Evolutionary conservation across 1,139 yeast species (phyloP).

Genomic region (Pichia inconspicua): DNA sequence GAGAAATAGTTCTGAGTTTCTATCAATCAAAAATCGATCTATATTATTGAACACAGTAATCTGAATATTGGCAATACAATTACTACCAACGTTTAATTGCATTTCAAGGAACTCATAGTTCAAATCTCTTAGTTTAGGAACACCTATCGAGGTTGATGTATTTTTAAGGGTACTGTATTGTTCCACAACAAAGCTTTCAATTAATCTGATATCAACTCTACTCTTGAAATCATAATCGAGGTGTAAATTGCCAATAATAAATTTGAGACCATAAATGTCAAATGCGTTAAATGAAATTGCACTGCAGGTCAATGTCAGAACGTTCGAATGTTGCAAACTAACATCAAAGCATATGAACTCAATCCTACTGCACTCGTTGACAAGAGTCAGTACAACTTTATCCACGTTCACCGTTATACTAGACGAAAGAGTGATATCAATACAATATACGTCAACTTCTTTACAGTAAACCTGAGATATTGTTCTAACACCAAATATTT

Average conservation of each 20-base stretch:
- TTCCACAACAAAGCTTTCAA: background rate
- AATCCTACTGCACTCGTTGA: constrained; percentile 7
- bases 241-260: background rate
- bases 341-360: constrained; percentile 11
- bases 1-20: background rate
- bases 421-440: constrained; percentile 9
- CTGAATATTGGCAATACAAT: too few relatives aligned
- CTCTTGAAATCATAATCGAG: background rate
- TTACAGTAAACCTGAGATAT: constrained; percentile 15
- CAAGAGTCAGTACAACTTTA: constrained; percentile 10
- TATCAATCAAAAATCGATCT: too few relatives aligned
- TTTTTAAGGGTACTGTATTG: background rate
- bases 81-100: background rate
- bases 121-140: background rate
- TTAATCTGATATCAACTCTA: too few relatives aligned
- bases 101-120: background rate
- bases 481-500: constrained; percentile 28
- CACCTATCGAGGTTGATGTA: background rate
- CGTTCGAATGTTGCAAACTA: background rate
- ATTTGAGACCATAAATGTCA: background rate
- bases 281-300: constrained; percentile 15
- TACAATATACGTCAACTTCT: constrained; percentile 18
- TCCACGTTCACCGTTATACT: constrained; percentile 10
- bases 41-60: too few relatives aligned
- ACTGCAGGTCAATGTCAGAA: constrained; percentile 2